These are phyloP conservation scores for Penicillium sclerotiorum DNA, from an alignment of 2,329 filamentous ascomycete species.

Conservation along the genomic window DNA sequence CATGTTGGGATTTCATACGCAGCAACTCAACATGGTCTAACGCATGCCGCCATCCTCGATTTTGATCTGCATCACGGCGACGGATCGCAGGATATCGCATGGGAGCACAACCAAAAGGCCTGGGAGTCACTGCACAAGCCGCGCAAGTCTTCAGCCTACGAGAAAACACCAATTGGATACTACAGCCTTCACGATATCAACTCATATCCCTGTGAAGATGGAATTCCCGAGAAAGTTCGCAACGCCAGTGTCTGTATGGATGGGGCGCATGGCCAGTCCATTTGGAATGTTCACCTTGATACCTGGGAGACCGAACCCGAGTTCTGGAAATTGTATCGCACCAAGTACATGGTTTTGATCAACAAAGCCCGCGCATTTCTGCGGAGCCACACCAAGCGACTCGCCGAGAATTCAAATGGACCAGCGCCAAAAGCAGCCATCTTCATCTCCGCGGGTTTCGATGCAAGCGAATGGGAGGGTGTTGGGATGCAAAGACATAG, in stretches of 20 bases:
- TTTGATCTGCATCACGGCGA: conserved; percentile 92
- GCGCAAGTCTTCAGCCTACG: conserved; percentile 74
- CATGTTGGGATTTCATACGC: conserved; percentile 95
- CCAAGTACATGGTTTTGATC: conserved; percentile 73
- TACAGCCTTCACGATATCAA: conserved; percentile 98
- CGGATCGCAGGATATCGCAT: conserved; percentile 92
- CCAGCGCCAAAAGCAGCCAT: conserved; percentile 78
- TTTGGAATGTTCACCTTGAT: conserved; percentile 96
- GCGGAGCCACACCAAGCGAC: conserved; percentile 68
- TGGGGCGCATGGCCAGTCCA: conserved; percentile 86
- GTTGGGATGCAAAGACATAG: conserved; percentile 92
- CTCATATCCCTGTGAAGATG: conserved; percentile 92
- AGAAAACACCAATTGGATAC: conserved; percentile 88
- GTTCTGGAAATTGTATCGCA: conserved; percentile 87
- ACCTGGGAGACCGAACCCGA: conserved; percentile 79
- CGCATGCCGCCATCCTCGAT: conserved; percentile 90
- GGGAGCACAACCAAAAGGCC: conserved; percentile 81
- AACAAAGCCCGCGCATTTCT: conserved; percentile 81
- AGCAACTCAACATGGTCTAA: conserved; percentile 78
- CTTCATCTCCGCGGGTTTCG: conserved; percentile 94
- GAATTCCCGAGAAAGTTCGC: conserved; percentile 90
- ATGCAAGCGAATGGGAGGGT: conserved; percentile 93
- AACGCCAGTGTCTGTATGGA: conserved; percentile 94
- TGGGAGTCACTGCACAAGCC: conserved; percentile 58
- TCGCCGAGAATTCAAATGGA: conserved; percentile 60